phyloP scores from a whole-genome alignment of 2,329 filamentous ascomycete species.

The Pseudogymnoascus sp. region DNA sequence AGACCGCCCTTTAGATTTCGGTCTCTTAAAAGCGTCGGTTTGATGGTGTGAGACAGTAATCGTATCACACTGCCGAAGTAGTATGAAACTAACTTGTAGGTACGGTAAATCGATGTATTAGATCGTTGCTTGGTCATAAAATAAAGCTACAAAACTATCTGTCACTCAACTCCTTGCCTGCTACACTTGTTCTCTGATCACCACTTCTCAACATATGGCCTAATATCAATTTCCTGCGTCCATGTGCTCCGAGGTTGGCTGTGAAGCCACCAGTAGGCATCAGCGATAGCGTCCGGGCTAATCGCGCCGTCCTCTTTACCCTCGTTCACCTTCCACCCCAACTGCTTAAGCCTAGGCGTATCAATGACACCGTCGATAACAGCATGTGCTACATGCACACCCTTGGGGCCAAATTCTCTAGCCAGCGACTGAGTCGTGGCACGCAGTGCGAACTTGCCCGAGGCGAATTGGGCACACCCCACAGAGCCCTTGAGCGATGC shows the following conservation, averaged over 20 bases:
- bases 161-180: background rate
- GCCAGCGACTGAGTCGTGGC: conserved; percentile 69
- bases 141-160: background rate
- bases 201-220: conserved; percentile 75
- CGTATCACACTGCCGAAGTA: background rate
- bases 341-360: conserved; percentile 60
- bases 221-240: conserved; percentile 72
- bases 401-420: conserved; percentile 75
- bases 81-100: background rate
- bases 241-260: conserved; percentile 72
- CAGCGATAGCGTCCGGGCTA: conserved; percentile 70
- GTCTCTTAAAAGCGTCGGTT: conserved; percentile 63
- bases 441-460: conserved; percentile 71
- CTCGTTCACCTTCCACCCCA: conserved; percentile 32
- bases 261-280: conserved; percentile 78
- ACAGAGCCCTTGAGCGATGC: conserved; percentile 69
- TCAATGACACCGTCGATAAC: conserved; percentile 83
- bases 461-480: conserved; percentile 62
- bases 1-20: conserved; percentile 62
- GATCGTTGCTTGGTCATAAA: background rate
- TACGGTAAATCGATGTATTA: background rate
- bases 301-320: conserved; percentile 56
- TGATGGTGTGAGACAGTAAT: conserved; percentile 73
- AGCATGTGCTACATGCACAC: conserved; percentile 74
- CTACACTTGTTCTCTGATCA: background rate